phyloP scores from a whole-genome alignment of 768 basidiomycete species.

The Mycena rosella region DNA sequence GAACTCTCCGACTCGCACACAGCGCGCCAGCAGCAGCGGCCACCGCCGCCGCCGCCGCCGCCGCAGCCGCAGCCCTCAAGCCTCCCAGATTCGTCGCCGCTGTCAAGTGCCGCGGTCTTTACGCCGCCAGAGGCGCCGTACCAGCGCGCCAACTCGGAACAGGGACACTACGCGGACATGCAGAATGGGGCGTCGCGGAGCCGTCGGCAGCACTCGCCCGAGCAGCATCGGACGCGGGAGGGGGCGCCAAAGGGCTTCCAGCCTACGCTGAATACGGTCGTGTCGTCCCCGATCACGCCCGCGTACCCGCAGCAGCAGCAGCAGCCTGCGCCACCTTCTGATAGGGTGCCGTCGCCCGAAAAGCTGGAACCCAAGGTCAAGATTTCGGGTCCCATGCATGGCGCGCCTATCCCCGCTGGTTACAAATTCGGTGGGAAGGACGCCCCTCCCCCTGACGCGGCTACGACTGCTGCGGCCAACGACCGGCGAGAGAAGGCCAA shows the following conservation, averaged over 20 bases:
- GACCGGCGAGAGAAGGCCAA: constrained; percentile 94
- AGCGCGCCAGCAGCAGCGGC: constrained; percentile 51
- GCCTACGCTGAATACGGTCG: constrained; percentile 64
- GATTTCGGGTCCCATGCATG: constrained; percentile 91
- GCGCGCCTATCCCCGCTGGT: constrained; percentile 86
- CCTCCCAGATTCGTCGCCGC: constrained; percentile 66
- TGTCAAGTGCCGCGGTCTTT: constrained; percentile 70
- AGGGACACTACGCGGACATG: constrained; percentile 84
- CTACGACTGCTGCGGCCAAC: constrained; percentile 50
- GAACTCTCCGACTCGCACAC: constrained; percentile 52
- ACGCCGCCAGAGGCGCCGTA: constrained; percentile 47
- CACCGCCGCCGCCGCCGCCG: constrained; percentile 48
- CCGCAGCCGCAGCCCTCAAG: constrained; percentile 57
- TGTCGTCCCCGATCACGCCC: constrained; percentile 58
- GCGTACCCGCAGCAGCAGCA: constrained; percentile 45
- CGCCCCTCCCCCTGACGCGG: constrained; percentile 54
- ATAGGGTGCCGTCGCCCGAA: constrained; percentile 66
- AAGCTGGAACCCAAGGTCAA: constrained; percentile 77
- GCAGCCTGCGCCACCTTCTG: constrained; percentile 47
- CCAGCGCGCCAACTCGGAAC: constrained; percentile 82
- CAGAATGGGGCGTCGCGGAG: constrained; percentile 51
- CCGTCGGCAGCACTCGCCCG: constrained; percentile 65
- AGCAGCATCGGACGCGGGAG: constrained; percentile 65
- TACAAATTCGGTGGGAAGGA: constrained; percentile 93
- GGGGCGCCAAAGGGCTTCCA: constrained; percentile 75